Evolutionary conservation across 108 stramenopile genomes (phyloP).

Genomic region (Cyclotella baltica): DNA sequence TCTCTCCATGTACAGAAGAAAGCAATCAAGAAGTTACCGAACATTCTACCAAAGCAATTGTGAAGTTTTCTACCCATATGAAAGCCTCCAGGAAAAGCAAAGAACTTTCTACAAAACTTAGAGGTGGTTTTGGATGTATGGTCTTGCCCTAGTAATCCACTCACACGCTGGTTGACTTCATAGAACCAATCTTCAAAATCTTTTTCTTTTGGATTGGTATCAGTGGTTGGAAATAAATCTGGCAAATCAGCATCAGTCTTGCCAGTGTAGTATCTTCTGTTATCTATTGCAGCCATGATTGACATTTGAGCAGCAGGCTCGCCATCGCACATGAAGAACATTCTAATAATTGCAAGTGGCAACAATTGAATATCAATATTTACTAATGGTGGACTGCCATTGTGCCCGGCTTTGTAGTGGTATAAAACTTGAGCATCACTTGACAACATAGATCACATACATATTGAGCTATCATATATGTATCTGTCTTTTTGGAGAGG

Average conservation of each 20-base stretch:
- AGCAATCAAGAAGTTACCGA: not conserved
- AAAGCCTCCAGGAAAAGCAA: slow-evolving; percentile 14
- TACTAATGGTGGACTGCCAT: not conserved
- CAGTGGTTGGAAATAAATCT: not conserved
- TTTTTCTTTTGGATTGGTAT: not conserved
- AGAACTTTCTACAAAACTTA: slow-evolving; percentile 2
- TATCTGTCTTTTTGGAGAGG: not conserved
- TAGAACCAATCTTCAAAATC: not conserved
- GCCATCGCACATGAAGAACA: slow-evolving; percentile 26
- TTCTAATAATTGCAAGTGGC: not conserved
- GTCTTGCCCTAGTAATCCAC: not conserved
- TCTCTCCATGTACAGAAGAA: slow-evolving; percentile 9
- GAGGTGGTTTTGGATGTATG: not conserved
- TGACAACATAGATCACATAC: not conserved
- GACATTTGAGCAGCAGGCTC: slow-evolving; percentile 13
- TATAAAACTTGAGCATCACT: not conserved
- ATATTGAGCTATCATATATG: slow-evolving; percentile 15
- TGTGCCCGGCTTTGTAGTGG: not conserved
- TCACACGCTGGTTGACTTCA: not conserved
- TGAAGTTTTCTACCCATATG: slow-evolving; percentile 3
- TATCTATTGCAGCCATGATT: slow-evolving; percentile 2
- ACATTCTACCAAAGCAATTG: slow-evolving; percentile 17
- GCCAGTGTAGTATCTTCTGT: slow-evolving; percentile 1
- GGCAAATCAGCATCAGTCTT: not conserved
- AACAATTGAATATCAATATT: not conserved